Base-by-base conservation (phyloP, 768 basidiomycete species). In the Suillus lakei region DNA sequence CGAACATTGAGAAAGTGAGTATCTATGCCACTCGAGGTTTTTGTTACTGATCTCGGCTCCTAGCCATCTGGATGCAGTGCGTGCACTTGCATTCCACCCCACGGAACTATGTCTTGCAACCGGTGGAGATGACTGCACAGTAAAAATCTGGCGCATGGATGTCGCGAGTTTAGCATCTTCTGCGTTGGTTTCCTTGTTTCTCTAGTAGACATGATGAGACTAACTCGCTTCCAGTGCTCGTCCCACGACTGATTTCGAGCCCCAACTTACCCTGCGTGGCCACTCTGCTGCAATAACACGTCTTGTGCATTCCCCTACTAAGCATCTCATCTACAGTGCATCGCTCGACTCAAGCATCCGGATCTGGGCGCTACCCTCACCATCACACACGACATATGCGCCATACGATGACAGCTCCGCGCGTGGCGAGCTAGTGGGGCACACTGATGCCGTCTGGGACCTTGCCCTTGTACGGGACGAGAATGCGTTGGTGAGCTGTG, bases 401-500 rank as follows among this genome's bases (percentile, higher is more conserved):
- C 90, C 95, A 0, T 95, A 93, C 75, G 96, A 99, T 70, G 85
- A 92, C 58, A 88, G 88, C 0, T 85, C 90, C 5, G 84, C 88
- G 34, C 85, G 91, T 43, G 91, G 91, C 39, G 89, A 91, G 68
- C 84, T 99, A 34, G 88, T 96, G 36, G 95, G 96, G 4, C 95
- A 98, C 75, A 94, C 95, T 5, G 96, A 99, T 74, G 95, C 95
- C 6, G 92, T 98, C 30, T 99, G 98, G 98, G 98, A 96, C 74
- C 81, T 99, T 60, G 91, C 92, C 12, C 86, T 97, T 26, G 86
- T 95, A 32, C 85, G 92, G 62, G 91, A 93, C 67, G 92, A 94
- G 75, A 88, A 86, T 64, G 89, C 91, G 9, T 84, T 99, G 48
- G 92, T 97, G 63, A 93, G 92, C 69, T 95, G 93, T 74, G 91